Base-by-base conservation (phyloP, 2,329 filamentous ascomycete species). In the Penicillium crustosum region DNA sequence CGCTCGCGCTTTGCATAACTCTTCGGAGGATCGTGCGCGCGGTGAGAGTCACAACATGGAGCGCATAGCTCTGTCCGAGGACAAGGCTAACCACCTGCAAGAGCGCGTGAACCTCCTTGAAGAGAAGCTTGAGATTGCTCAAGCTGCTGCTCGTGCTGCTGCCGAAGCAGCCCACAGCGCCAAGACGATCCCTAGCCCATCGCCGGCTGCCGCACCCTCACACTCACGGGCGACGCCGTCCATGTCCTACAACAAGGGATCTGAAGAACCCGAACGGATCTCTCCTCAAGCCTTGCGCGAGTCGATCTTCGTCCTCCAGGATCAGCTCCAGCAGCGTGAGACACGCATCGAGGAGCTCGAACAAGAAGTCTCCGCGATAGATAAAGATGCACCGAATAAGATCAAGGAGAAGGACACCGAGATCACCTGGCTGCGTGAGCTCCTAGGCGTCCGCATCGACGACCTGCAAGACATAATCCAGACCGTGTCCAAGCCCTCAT, bases 241-340 rank as follows among this genome's bases (percentile, higher is more conserved):
- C 6, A 71, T 80, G 59, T 77, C 79, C 27, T 74, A 76, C 44
- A 73, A 64, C 29, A 70, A 75, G 60, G 70, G 75, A 59, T 70
- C 77, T 50, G 82, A 83, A 23, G 76, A 87, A 4, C 89, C 91
- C 0, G 91, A 94, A 73, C 96, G 89, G 81, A 91, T 97, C 57
- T 97, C 93, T 2, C 91, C 93, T 0, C 93, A 97, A 75, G 94
- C 94, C 7, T 84, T 99, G 33, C 89, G 94, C 31, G 94, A 99
- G 76, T 96, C 93, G 0, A 97, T 99, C 70, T 87, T 96, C 77
- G 94, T 97, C 19, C 82, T 99, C 27, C 94, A 99, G 77, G 93
- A 97, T 74, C 94, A 99, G 75, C 83, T 99, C 7, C 94, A 97
- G 74, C 91, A 94, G 67, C 92, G 94, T 53, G 94, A 99, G 77